A percentile compares a stretch with the other conserved stretches of the same genome.
phyloP scores from a whole-genome alignment of 208 protist species.

The Trypanosoma melophagium region DNA sequence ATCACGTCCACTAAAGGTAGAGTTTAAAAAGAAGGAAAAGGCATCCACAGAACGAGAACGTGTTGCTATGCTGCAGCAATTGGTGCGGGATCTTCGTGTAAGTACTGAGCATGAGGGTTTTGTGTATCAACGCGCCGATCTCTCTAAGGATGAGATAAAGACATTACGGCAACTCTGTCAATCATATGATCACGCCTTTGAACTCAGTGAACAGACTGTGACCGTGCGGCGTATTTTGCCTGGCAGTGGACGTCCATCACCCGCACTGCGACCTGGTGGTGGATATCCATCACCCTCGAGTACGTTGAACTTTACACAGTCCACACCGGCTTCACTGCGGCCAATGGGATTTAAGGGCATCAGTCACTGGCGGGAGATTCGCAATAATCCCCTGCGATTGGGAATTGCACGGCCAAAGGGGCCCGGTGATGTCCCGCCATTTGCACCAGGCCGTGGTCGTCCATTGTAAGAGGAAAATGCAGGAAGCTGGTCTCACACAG shows the following conservation, averaged over 20 bases:
- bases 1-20: conserved; percentile 60
- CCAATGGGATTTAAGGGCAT: conserved; percentile 80
- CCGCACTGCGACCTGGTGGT: conserved; percentile 41
- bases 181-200: conserved; percentile 66
- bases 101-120: conserved; percentile 83
- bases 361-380: conserved; percentile 71
- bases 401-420: conserved; percentile 58
- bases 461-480: conserved; percentile 48
- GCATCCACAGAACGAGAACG: conserved; percentile 20
- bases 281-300: background rate
- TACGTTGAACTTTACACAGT: conserved; percentile 39
- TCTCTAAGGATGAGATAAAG: conserved; percentile 73
- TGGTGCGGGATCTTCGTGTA: conserved; percentile 74
- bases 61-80: conserved; percentile 48
- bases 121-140: conserved; percentile 44
- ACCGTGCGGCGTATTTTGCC: conserved; percentile 65
- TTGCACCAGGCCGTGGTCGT: conserved; percentile 68
- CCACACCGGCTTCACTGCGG: conserved; percentile 53
- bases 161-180: conserved; percentile 76
- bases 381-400: conserved; percentile 33
- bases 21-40: conserved; percentile 83
- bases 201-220: conserved; percentile 58
- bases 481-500: conserved; percentile 31
- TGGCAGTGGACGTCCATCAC: conserved; percentile 54
- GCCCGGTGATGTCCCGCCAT: conserved; percentile 53